phyloP scores from a whole-genome alignment of 768 basidiomycete genomes.

The Imleria badia region DNA sequence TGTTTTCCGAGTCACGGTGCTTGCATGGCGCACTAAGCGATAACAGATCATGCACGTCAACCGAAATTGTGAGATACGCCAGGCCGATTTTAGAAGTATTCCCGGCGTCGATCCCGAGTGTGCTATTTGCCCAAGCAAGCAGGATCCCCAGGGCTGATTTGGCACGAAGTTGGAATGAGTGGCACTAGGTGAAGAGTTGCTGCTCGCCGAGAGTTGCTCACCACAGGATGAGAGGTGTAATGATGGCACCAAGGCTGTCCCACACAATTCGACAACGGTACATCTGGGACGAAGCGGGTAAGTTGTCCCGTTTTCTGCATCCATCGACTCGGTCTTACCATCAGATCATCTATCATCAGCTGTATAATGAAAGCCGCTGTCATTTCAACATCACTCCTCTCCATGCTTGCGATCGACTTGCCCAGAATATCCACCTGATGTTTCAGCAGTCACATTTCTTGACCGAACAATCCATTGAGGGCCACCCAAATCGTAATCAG shows the following conservation, averaged over 20 bases:
- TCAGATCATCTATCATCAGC: conserved; percentile 30
- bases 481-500: neutral
- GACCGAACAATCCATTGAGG: conserved; percentile 1
- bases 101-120: neutral
- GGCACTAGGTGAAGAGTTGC: neutral
- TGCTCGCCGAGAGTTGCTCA: conserved; percentile 6
- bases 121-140: neutral
- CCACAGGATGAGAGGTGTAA: conserved; percentile 15
- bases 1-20: neutral
- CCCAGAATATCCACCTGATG: too few species aligned
- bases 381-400: conserved; percentile 6
- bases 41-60: conserved; percentile 14
- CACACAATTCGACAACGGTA: conserved; percentile 38
- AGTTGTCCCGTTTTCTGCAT: neutral
- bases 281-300: conserved; percentile 24
- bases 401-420: too few species aligned
- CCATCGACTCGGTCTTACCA: conserved; percentile 13
- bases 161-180: neutral
- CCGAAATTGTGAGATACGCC: conserved; percentile 1
- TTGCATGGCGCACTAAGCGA: neutral
- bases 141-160: conserved; percentile 5
- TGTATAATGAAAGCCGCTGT: conserved; percentile 26
- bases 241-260: conserved; percentile 13
- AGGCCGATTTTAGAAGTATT: neutral
- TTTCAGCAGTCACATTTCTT: conserved; percentile 32